Percentiles rank a stretch among this genome's conserved stretches.
phyloP scores from a whole-genome alignment of 768 basidiomycete species.

The Calvatia gigantea region DNA sequence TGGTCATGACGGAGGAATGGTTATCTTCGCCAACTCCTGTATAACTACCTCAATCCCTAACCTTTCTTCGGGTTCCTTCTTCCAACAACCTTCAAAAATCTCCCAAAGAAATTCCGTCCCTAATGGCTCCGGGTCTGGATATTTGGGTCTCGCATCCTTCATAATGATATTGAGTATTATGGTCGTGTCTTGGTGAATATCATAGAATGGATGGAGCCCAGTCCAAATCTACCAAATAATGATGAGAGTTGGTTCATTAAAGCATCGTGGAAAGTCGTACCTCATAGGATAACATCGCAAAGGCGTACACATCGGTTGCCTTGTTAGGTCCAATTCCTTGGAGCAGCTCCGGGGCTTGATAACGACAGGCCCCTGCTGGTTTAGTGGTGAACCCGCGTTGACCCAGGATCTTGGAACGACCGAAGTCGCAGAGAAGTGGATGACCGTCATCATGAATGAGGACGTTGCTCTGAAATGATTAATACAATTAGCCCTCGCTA shows the following conservation, averaged over 20 bases:
- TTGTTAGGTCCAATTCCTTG: background rate
- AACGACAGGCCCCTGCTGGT: constrained; percentile 11
- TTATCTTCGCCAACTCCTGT: background rate
- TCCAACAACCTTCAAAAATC: background rate
- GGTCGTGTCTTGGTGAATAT: background rate
- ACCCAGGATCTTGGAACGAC: constrained; percentile 16
- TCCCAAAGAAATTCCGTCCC: background rate
- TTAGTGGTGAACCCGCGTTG: constrained; percentile 15
- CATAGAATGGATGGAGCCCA: background rate
- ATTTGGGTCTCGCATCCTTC: background rate
- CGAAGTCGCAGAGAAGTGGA: constrained; percentile 20
- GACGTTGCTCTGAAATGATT: constrained; percentile 14
- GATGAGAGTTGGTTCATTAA: background rate
- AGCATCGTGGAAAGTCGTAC: background rate
- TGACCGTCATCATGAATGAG: constrained; percentile 13
- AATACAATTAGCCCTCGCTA: background rate
- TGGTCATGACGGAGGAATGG: background rate
- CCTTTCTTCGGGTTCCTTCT: background rate
- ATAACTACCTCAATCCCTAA: background rate
- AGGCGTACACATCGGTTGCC: constrained; percentile 15
- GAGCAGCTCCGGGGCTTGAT: constrained; percentile 18
- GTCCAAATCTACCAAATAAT: background rate
- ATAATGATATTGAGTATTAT: background rate
- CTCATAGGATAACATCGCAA: constrained; percentile 9
- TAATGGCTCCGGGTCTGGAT: background rate